phyloP scores from a whole-genome alignment of 1,284 basidiomycete genomes.

The Schizophyllum commune region DNA sequence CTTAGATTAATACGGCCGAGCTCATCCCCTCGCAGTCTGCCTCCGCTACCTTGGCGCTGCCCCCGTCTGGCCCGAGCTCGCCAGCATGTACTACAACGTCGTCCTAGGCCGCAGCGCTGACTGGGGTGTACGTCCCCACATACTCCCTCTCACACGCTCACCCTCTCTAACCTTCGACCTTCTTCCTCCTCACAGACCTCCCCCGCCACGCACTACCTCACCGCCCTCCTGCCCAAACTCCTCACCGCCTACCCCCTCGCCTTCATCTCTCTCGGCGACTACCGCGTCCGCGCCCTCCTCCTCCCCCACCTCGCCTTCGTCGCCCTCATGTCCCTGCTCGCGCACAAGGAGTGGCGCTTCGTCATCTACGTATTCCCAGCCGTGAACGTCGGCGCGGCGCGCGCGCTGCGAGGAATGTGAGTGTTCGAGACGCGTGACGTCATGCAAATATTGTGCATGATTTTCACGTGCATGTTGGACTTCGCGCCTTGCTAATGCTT shows the following conservation, averaged over 20 bases:
- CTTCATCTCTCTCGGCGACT: slow-evolving; percentile 43
- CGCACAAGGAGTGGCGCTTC: slow-evolving; percentile 96
- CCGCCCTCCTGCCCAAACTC: slow-evolving; percentile 75
- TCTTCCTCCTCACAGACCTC: slow-evolving; percentile 43
- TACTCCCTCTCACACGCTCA: slow-evolving; percentile 1
- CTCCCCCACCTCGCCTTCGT: slow-evolving; percentile 53
- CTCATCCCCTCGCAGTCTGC: too few relatives aligned
- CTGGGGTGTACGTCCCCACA: slow-evolving; percentile 75
- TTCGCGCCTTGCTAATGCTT: background rate
- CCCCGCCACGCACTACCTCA: slow-evolving; percentile 69
- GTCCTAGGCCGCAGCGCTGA: slow-evolving; percentile 79
- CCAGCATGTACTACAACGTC: slow-evolving; percentile 82
- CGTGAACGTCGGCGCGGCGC: slow-evolving; percentile 75
- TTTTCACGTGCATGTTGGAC: too few relatives aligned
- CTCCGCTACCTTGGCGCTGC: too few relatives aligned
- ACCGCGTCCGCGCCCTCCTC: slow-evolving; percentile 42
- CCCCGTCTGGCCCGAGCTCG: slow-evolving; percentile 81
- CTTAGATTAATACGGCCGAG: too few relatives aligned
- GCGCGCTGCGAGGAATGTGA: slow-evolving; percentile 56
- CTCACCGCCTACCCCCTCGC: slow-evolving; percentile 61
- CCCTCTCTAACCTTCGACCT: slow-evolving; percentile 4
- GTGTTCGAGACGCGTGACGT: slow-evolving; percentile 17
- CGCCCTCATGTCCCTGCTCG: slow-evolving; percentile 63
- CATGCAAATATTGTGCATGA: too few relatives aligned
- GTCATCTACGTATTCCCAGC: slow-evolving; percentile 82